Percentiles rank a stretch among this genome's conserved stretches.
Evolutionary conservation across 179 eudicot species (phyloP).

Genomic region (Spergularia azorica): DNA sequence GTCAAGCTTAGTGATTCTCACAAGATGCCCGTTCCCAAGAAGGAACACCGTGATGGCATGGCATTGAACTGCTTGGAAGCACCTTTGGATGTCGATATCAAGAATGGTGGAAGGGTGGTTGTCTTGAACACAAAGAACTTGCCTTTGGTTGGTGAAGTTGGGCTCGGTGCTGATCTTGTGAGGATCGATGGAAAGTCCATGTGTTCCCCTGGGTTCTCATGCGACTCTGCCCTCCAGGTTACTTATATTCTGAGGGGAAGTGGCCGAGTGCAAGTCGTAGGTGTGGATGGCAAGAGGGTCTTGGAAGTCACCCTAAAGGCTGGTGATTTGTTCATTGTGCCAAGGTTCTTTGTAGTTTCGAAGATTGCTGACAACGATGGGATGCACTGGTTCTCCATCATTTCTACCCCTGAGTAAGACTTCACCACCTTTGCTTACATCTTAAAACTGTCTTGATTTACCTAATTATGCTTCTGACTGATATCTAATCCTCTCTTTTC

Average conservation of each 20-base stretch:
- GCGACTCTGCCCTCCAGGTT: constrained; percentile 72
- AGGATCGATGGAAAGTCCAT: constrained; percentile 59
- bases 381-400: constrained; percentile 83
- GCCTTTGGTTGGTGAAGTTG: constrained; percentile 75
- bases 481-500: not conserved
- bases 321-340: constrained; percentile 67
- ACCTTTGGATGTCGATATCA: constrained; percentile 64
- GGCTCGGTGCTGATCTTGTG: constrained; percentile 69
- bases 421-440: not conserved
- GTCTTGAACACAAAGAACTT: constrained; percentile 67
- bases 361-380: constrained; percentile 69
- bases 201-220: constrained; percentile 76
- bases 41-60: constrained; percentile 50
- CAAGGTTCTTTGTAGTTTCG: constrained; percentile 72
- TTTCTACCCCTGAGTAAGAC: constrained; percentile 68
- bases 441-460: too few relatives aligned
- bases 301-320: constrained; percentile 56
- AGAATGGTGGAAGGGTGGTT: constrained; percentile 62
- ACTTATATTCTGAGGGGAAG: constrained; percentile 66
- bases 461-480: not conserved
- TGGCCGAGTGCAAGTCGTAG: constrained; percentile 75
- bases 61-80: constrained; percentile 68
- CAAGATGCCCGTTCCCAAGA: constrained; percentile 62
- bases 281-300: constrained; percentile 65
- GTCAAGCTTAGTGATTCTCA: constrained; percentile 44